phyloP scores from a whole-genome alignment of 208 protist genomes.

The Phytomonas francai region DNA sequence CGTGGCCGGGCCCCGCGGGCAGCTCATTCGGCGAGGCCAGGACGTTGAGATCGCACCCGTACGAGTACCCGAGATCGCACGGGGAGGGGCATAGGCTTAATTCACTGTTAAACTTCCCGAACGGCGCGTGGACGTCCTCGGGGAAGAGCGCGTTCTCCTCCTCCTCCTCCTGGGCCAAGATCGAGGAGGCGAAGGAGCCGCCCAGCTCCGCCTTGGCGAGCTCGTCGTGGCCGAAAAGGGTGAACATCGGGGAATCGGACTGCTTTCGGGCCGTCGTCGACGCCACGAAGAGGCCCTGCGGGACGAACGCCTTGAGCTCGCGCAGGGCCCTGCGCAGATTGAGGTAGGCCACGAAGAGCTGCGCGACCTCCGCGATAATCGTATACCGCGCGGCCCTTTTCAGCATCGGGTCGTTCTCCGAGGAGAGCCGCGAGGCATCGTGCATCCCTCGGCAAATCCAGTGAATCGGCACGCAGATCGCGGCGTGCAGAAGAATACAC shows the following conservation, averaged over 20 bases:
- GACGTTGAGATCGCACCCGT: too few relatives aligned
- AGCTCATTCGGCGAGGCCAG: too few relatives aligned
- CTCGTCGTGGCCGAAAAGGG: conserved; percentile 11
- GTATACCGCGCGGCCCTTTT: conserved; percentile 5
- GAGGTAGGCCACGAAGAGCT: conserved; percentile 30
- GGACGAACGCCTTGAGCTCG: conserved; percentile 41
- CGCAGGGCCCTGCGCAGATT: conserved; percentile 29
- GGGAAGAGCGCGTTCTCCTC: not conserved
- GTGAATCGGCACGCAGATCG: conserved; percentile 20
- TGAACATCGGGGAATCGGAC: not conserved
- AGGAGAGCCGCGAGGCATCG: conserved; percentile 13
- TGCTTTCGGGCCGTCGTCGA: not conserved
- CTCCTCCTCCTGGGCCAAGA: not conserved
- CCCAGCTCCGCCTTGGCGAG: not conserved
- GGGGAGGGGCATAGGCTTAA: too few relatives aligned
- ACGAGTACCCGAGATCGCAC: too few relatives aligned
- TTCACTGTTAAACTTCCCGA: too few relatives aligned
- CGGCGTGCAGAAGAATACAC: conserved; percentile 17
- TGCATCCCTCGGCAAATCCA: conserved; percentile 27
- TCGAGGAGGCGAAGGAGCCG: not conserved
- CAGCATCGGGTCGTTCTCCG: conserved; percentile 8
- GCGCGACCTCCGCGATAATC: conserved; percentile 13
- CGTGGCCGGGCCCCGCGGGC: too few relatives aligned
- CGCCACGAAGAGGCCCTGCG: conserved; percentile 30
- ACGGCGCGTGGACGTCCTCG: too few relatives aligned